phyloP scores from a whole-genome alignment of 2,329 filamentous ascomycete genomes.

The Zymoseptoria pseudotritici region DNA sequence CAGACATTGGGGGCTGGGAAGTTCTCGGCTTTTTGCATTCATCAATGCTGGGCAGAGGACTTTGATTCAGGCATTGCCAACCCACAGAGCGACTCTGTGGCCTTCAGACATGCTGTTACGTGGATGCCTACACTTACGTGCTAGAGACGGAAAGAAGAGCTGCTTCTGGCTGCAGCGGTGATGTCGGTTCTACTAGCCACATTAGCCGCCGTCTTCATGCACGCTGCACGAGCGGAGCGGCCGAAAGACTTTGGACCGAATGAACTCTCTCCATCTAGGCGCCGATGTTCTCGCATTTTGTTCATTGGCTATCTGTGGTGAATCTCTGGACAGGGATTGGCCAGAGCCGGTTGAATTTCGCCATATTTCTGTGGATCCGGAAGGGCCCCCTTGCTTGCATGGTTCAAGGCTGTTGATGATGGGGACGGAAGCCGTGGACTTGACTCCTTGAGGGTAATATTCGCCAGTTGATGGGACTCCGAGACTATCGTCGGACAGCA shows the following conservation, averaged over 20 bases:
- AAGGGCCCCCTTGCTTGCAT: neutral
- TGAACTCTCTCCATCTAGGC: neutral
- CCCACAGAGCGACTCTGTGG: neutral
- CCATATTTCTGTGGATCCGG: neutral
- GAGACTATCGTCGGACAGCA: neutral
- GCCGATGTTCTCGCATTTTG: neutral
- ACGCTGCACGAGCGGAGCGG: neutral
- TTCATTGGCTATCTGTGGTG: neutral
- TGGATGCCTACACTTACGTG: neutral
- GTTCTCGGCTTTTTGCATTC: too few relatives aligned
- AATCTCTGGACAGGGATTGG: neutral
- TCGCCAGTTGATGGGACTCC: too few relatives aligned
- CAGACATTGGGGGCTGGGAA: neutral
- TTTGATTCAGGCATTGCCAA: neutral
- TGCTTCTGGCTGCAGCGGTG: neutral
- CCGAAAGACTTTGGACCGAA: neutral
- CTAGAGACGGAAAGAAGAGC: neutral
- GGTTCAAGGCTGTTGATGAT: neutral
- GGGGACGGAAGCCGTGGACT: neutral
- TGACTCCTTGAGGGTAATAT: neutral
- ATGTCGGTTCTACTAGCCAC: neutral
- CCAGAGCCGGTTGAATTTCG: neutral
- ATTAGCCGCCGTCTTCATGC: neutral
- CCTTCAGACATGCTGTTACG: too few relatives aligned
- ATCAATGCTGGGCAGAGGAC: neutral